phyloP scores from a whole-genome alignment of 1,139 yeast species.

The Blastobotrys aristatus region DNA sequence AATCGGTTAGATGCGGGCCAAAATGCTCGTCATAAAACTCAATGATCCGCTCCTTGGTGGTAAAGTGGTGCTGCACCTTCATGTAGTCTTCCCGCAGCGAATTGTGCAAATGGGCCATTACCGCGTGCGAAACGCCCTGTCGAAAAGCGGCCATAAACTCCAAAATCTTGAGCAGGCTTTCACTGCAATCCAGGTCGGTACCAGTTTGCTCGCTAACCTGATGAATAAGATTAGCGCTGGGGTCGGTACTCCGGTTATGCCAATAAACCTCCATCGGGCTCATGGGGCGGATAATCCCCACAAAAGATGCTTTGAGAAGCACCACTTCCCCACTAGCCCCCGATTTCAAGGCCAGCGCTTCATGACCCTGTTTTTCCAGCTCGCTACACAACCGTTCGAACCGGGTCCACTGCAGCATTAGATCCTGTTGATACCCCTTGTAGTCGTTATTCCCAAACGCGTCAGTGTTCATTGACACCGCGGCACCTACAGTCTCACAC shows the following conservation, averaged over 20 bases:
- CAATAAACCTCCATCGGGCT: conserved; percentile 23
- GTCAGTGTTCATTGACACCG: conserved; percentile 20
- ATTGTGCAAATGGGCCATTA: conserved; percentile 13
- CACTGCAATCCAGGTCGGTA: conserved; percentile 12
- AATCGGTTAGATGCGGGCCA: conserved; percentile 20
- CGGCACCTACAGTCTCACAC: conserved; percentile 30
- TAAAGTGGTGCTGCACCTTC: conserved; percentile 17
- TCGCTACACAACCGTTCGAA: conserved; percentile 64
- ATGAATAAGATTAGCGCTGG: conserved; percentile 15
- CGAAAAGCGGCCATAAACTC: conserved; percentile 20
- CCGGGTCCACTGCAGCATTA: conserved; percentile 50
- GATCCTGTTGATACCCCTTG: conserved; percentile 28
- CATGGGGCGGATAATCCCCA: conserved; percentile 23
- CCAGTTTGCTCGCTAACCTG: conserved; percentile 11
- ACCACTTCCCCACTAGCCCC: conserved; percentile 19
- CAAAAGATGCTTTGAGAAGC: conserved; percentile 23
- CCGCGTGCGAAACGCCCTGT: conserved; percentile 15
- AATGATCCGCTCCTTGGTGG: conserved; percentile 21
- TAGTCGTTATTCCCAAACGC: conserved; percentile 17
- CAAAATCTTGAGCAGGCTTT: conserved; percentile 18
- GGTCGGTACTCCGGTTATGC: conserved; percentile 22
- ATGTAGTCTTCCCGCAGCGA: conserved; percentile 19
- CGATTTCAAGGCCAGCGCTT: conserved; percentile 43
- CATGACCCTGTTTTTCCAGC: conserved; percentile 52
- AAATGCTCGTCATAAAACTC: conserved; percentile 19